Evolutionary conservation across 331 rosid species (phyloP).

Genomic region (Quercus lobata): DNA sequence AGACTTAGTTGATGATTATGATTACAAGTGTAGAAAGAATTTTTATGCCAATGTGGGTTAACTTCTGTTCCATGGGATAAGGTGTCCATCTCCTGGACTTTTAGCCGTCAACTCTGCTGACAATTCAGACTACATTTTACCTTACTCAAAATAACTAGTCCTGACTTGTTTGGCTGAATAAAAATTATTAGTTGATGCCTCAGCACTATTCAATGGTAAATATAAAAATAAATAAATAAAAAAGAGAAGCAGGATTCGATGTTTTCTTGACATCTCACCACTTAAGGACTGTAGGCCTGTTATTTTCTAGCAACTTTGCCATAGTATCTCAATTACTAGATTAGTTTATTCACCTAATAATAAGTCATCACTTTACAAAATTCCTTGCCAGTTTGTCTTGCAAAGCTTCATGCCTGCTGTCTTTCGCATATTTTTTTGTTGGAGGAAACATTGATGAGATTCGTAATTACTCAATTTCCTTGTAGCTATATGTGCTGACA

Average conservation of each 20-base stretch:
- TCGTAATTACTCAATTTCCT: slow-evolving; percentile 18
- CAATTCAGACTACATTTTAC: background rate
- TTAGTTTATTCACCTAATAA: background rate
- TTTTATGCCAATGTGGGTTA: background rate
- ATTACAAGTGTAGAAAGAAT: background rate
- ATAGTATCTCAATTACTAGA: background rate
- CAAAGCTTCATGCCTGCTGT: background rate
- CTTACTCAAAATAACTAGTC: background rate
- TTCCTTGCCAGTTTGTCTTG: background rate
- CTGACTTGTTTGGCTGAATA: background rate
- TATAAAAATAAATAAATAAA: too few species aligned
- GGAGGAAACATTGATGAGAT: slow-evolving; percentile 3
- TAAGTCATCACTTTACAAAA: background rate
- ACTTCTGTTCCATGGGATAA: background rate
- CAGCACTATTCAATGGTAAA: background rate
- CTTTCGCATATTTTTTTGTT: background rate
- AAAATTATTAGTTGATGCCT: background rate
- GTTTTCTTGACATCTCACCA: background rate
- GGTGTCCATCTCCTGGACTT: background rate
- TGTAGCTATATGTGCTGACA: slow-evolving; percentile 76
- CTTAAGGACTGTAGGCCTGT: background rate
- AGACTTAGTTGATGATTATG: background rate
- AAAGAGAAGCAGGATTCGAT: background rate
- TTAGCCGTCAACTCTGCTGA: background rate
- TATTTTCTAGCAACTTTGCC: background rate